Percentiles rank a stretch among this genome's conserved stretches.
Conservation (phyloP, 257 asterid species). For the Linaria vulgaris region DNA sequence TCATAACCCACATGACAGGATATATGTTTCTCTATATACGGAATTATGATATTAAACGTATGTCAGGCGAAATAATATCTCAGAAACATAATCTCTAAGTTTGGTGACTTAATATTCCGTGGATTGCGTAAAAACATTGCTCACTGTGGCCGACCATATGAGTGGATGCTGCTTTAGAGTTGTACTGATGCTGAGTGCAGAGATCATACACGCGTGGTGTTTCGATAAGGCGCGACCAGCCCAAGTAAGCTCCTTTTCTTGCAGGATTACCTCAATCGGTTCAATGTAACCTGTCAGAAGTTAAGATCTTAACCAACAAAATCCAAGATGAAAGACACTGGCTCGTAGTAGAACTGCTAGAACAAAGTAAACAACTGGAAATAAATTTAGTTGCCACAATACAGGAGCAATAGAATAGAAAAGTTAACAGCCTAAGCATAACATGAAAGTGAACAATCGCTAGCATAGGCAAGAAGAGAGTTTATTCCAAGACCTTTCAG, state of each 20-base stretch:
- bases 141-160: conserved; percentile 90
- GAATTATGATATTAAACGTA: not conserved
- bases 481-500: conserved; percentile 13
- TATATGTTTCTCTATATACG: conserved; percentile 4
- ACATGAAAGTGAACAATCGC: conserved; percentile 7
- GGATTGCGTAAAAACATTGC: conserved; percentile 26
- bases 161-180: conserved; percentile 92
- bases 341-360: conserved; percentile 15
- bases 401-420: conserved; percentile 15
- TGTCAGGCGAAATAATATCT: not conserved
- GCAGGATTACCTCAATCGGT: conserved; percentile 95
- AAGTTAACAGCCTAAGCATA: conserved; percentile 15
- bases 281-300: conserved; percentile 82
- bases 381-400: conserved; percentile 11
- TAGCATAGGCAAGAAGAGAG: conserved; percentile 14
- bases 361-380: conserved; percentile 11
- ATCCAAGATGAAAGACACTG: conserved; percentile 16
- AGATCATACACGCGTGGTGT: conserved; percentile 83
- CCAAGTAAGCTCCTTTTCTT: conserved; percentile 95
- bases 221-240: conserved; percentile 94
- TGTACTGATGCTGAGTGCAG: conserved; percentile 96
- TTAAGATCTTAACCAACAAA: conserved; percentile 20
- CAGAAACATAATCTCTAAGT: conserved; percentile 15
- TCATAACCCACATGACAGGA: conserved; percentile 3
- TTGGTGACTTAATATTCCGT: conserved; percentile 1